Conservation (phyloP, 495 filamentous ascomycete species). For the Neurospora sp. region DNA sequence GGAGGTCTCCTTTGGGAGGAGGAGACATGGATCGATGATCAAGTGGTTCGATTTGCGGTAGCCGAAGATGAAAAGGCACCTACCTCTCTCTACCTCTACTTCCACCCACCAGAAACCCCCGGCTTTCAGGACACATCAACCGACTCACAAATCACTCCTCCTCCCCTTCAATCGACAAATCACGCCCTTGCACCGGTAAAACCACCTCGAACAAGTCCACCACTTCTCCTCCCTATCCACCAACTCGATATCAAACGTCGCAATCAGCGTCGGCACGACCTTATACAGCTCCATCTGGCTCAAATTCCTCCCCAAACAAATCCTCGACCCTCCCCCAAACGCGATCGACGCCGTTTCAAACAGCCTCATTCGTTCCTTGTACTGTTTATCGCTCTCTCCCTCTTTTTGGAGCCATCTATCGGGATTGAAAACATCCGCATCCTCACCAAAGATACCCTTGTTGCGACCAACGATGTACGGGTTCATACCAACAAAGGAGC, state of each 20-base stretch:
- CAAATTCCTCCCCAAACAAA: slow-evolving; percentile 57
- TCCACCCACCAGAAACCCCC: neutral
- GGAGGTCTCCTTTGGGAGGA: neutral
- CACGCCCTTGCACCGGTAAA: slow-evolving; percentile 10
- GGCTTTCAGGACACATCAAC: neutral
- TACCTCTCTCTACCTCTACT: neutral
- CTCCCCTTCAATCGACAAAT: slow-evolving; percentile 6
- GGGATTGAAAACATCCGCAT: slow-evolving; percentile 40
- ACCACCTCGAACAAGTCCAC: slow-evolving; percentile 15
- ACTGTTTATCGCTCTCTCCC: slow-evolving; percentile 16
- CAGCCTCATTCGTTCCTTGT: slow-evolving; percentile 8
- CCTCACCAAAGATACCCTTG: slow-evolving; percentile 37
- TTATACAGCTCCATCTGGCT: slow-evolving; percentile 56
- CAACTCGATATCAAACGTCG: slow-evolving; percentile 35
- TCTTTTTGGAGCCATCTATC: slow-evolving; percentile 33
- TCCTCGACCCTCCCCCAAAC: slow-evolving; percentile 53
- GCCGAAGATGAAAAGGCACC: neutral
- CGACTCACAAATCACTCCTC: neutral
- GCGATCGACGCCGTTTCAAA: slow-evolving; percentile 22
- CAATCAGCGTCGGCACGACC: slow-evolving; percentile 49
- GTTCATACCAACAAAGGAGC: slow-evolving; percentile 25
- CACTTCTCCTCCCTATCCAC: slow-evolving; percentile 10
- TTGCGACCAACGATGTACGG: slow-evolving; percentile 28
- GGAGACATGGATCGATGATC: neutral
- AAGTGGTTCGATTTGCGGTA: neutral